These are phyloP conservation scores for Leptographium procerum DNA, from an alignment of 2,329 filamentous ascomycete species.

Conservation along the genomic window DNA sequence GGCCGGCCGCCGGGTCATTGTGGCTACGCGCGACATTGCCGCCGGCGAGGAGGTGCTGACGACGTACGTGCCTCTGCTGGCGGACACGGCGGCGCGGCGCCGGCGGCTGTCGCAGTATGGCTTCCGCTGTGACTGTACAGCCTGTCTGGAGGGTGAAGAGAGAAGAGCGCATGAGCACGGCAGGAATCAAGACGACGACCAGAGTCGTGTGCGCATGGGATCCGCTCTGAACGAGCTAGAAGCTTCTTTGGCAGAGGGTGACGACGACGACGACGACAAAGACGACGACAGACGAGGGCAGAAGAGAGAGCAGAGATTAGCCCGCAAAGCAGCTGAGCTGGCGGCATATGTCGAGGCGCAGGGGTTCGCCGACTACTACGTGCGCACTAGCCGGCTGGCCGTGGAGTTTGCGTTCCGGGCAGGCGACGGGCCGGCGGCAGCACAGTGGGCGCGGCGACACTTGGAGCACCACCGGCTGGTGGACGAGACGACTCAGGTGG, in stretches of 20 bases:
- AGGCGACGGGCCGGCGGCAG: background rate
- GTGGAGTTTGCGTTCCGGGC: constrained; percentile 7
- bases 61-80: constrained; percentile 23
- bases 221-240: constrained; percentile 3
- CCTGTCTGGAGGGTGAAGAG: constrained; percentile 1
- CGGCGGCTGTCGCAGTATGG: constrained; percentile 21
- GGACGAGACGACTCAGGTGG: background rate
- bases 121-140: constrained; percentile 9
- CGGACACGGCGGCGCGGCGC: constrained; percentile 17
- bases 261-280: background rate
- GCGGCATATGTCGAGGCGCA: constrained; percentile 20
- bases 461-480: background rate
- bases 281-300: background rate
- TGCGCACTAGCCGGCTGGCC: constrained; percentile 10
- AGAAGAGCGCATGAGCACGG: too few relatives aligned
- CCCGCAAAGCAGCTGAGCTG: background rate
- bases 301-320: background rate
- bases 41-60: constrained; percentile 25
- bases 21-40: constrained; percentile 19
- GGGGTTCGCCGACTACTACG: constrained; percentile 13
- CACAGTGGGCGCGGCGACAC: constrained; percentile 1
- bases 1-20: constrained; percentile 20
- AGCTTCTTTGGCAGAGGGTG: background rate
- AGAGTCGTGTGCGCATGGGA: constrained; percentile 6
- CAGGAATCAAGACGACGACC: background rate